phyloP scores from a whole-genome alignment of 2,329 filamentous ascomycete genomes.

The Coniochaeta hoffmannii region DNA sequence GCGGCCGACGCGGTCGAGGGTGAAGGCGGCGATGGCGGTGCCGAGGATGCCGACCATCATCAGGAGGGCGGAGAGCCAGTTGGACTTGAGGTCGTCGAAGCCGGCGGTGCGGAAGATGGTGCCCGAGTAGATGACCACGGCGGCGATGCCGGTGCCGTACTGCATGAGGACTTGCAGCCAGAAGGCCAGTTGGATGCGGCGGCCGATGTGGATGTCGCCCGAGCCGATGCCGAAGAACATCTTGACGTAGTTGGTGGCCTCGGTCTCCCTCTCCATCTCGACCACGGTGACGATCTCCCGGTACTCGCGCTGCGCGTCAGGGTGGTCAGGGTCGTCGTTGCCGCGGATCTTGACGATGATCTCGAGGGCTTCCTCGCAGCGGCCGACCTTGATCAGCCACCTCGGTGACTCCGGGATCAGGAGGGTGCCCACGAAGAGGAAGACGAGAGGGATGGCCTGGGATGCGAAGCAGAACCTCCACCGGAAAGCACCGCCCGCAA shows the following conservation, averaged over 20 bases:
- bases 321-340: constrained; percentile 37
- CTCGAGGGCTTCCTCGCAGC: constrained; percentile 59
- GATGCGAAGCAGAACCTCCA: background rate
- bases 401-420: constrained; percentile 65
- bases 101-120: constrained; percentile 61
- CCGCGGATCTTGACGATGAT: constrained; percentile 59
- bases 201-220: constrained; percentile 57
- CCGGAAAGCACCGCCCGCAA: background rate
- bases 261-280: constrained; percentile 53
- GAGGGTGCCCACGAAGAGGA: constrained; percentile 24
- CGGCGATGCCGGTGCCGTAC: constrained; percentile 63
- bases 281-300: constrained; percentile 60
- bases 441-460: background rate
- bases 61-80: constrained; percentile 55
- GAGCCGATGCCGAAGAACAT: constrained; percentile 63
- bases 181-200: constrained; percentile 61
- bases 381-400: constrained; percentile 59
- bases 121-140: constrained; percentile 54
- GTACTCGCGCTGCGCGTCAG: constrained; percentile 48
- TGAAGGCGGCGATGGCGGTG: constrained; percentile 63
- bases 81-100: constrained; percentile 50
- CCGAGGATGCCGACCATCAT: constrained; percentile 51
- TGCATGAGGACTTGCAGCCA: constrained; percentile 63
- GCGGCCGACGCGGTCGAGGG: constrained; percentile 59
- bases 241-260: constrained; percentile 50